Base-by-base conservation (phyloP, 1,284 basidiomycete species). In the Mycosarcoma maydis region DNA sequence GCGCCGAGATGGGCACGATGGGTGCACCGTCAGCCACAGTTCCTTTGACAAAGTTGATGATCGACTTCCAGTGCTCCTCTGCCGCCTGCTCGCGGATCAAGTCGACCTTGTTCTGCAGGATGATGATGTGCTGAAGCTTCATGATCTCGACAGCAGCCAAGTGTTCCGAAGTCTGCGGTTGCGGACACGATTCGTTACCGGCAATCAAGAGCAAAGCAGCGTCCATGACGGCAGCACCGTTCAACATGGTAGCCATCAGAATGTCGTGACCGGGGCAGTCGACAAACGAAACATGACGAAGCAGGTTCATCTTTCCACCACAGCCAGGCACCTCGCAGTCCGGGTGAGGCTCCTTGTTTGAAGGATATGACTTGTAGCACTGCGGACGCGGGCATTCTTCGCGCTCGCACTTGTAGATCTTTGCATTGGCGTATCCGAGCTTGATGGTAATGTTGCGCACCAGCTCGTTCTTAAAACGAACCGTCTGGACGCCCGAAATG, bases 211-310 rank as follows among this genome's bases (percentile, higher is more conserved):
- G 87, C 1, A 98, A 85, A 16, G 95, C 95, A 60, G 95, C 95
- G 84, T 98, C 94, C 95, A 98, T 86, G 86, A 98, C 95, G 22
- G 96, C 96, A 36, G 95, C 95, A 84, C 95, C 95, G 87, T 98
- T 98, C 78, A 98, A 87, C 96, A 98, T 98, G 75, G 95, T 98
- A 58, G 95, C 95, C 95, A 98, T 98, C 83, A 98, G 83, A 84
- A 87, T 87, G 80, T 84, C 83, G 82, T 84, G 83, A 40, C 83
- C 83, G 6, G 82, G 83, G 71, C 80, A 83, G 83, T 95, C 93
- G 82, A 98, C 95, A 83, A 98, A 98, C 1, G 95, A 98, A 76
- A 98, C 79, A 43, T 81, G 77, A 29, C 80, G 89, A 71, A 96
- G 83, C 71, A 98, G 88, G 78, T 91, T 90, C 93, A 98, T 94